Base-by-base conservation (phyloP, 2,329 filamentous ascomycete species). In the Xylariaceae sp. region DNA sequence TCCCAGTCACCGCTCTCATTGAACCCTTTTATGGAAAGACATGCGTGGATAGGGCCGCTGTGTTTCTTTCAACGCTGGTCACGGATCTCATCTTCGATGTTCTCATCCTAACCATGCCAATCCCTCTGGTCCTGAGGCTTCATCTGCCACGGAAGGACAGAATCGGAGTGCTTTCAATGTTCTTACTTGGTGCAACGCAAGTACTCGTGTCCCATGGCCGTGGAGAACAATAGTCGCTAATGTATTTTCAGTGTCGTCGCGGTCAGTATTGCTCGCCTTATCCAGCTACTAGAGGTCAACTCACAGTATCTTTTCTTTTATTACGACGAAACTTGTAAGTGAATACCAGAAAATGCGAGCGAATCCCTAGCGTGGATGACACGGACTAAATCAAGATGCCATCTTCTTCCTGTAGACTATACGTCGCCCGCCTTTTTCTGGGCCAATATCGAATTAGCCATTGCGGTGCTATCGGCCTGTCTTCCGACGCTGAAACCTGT, bases 321-420 rank as follows among this genome's bases (percentile, higher is more conserved):
- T 13, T 64, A 67, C 52, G 66, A 70, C 10, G 66, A 67, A 48
- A 70, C 68, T 3, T 70, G 68, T 70, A 63, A n/a, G 67, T 60
- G 8, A 45, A 37, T 53, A 56, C 52, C 18, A 23, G 3, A 39
- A 13, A 13, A 23, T 23, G 23, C 23, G 23, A 23, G 23, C 23
- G 5, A 23, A 23, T 23, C 5, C 23, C 23, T 23, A 3, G 5
- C 2, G 23, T 5, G 23, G 23, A 23, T 23, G 37, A 42, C 37
- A 13, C 11, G 37, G 8, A 13, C 37, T 42, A 42, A 42, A 2
- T 10, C 2, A 9, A 13, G 3, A 8, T 10, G 9, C 11, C 11
- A 42, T 42, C 11, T 42, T 42, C 2, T 51, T 1, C 30, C 7
- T 55, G 7, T 30, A 69, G 68, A 70, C 42, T 69, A 70, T 44